Percentiles rank a stretch among this genome's conserved stretches.
phyloP scores from a whole-genome alignment of 768 basidiomycete genomes.

The Boletus sp. region DNA sequence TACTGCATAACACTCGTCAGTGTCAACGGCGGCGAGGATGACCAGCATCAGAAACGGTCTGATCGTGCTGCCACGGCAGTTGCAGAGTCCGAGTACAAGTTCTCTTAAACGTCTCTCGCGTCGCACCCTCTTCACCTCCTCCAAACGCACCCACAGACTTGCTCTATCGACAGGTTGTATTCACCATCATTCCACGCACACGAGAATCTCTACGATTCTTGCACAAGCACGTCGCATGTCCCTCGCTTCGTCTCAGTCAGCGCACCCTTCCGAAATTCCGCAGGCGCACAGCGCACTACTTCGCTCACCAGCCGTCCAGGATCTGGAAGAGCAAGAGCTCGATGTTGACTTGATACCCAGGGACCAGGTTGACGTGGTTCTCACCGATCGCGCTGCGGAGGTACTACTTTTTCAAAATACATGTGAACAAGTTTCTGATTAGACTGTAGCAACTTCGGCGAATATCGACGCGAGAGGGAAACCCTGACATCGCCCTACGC shows the following conservation, averaged over 20 bases:
- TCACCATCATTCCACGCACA: not conserved
- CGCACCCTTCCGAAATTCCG: conserved; percentile 40
- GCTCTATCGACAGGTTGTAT: not conserved
- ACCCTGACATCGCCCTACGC: conserved; percentile 66
- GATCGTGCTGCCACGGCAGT: not conserved
- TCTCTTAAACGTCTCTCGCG: not conserved
- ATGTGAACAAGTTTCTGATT: not conserved
- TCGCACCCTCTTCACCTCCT: not conserved
- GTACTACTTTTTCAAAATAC: conserved; percentile 34
- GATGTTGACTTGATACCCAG: conserved; percentile 58
- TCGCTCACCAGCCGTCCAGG: conserved; percentile 48
- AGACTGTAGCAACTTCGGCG: conserved; percentile 67
- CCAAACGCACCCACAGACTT: not conserved
- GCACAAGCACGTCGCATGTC: conserved; percentile 2
- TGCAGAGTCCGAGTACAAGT: not conserved
- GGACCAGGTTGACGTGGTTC: conserved; percentile 51
- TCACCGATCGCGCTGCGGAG: conserved; percentile 78
- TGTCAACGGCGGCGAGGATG: not conserved
- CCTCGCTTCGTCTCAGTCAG: conserved; percentile 20
- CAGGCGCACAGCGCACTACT: conserved; percentile 49
- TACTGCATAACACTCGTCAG: not conserved
- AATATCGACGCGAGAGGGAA: conserved; percentile 60
- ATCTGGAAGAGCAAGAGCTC: conserved; percentile 59
- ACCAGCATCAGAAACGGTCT: not conserved
- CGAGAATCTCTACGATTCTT: not conserved